Conservation (phyloP, 108 stramenopile species). For the Pseudonitzschia multiseries region DNA sequence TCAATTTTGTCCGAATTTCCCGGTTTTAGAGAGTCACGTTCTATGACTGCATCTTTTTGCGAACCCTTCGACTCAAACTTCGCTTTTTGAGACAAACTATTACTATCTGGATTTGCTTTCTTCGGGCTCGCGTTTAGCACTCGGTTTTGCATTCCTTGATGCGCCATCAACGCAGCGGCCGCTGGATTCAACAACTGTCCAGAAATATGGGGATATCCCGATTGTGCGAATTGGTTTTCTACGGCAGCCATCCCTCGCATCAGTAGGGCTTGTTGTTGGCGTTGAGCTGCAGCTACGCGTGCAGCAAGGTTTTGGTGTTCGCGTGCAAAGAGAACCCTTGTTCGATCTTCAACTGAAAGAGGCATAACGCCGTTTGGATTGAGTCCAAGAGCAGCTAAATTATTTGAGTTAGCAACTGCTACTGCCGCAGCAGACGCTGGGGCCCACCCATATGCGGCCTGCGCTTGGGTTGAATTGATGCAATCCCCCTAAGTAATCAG, state of each 20-base stretch:
- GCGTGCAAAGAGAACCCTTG: slow-evolving; percentile 34
- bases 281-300: slow-evolving; percentile 29
- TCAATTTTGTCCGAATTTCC: neutral
- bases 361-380: slow-evolving; percentile 31
- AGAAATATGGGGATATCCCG: slow-evolving; percentile 30
- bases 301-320: slow-evolving; percentile 25
- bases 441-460: slow-evolving; percentile 34
- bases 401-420: slow-evolving; percentile 36
- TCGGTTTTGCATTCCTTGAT: slow-evolving; percentile 11
- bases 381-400: slow-evolving; percentile 37
- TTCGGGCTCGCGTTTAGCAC: neutral
- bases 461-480: slow-evolving; percentile 24
- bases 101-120: neutral
- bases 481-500: slow-evolving; percentile 33
- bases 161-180: slow-evolving; percentile 26
- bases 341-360: slow-evolving; percentile 48
- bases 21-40: neutral
- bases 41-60: neutral
- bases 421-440: slow-evolving; percentile 38
- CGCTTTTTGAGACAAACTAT: neutral
- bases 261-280: slow-evolving; percentile 34
- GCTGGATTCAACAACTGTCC: slow-evolving; percentile 28
- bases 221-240: slow-evolving; percentile 6
- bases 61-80: neutral
- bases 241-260: slow-evolving; percentile 24